Conservation (phyloP, 352 stramenopile species). For the Globisporangium barbulae region DNA sequence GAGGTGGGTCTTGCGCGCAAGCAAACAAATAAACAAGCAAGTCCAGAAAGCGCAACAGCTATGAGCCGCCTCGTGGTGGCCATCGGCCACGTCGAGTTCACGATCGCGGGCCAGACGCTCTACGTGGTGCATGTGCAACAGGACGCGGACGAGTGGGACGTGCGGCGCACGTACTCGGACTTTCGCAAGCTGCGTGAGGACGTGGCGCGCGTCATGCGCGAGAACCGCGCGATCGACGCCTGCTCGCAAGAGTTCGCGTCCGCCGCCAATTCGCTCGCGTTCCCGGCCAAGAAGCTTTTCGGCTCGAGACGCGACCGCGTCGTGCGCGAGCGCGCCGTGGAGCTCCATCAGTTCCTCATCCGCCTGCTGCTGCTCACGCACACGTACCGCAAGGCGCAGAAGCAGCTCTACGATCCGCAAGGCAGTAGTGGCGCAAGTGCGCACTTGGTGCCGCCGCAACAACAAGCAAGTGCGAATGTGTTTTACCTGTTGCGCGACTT, state of each 20-base stretch:
- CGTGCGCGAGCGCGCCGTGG: constrained; percentile 64
- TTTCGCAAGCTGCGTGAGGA: constrained; percentile 73
- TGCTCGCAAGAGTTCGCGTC: constrained; percentile 41
- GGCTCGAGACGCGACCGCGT: constrained; percentile 66
- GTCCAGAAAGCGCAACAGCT: background rate
- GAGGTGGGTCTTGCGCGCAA: background rate
- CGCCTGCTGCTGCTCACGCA: constrained; percentile 68
- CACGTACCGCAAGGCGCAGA: constrained; percentile 73
- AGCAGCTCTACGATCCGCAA: constrained; percentile 40
- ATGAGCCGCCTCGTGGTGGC: constrained; percentile 77
- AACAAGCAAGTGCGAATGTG: constrained; percentile 53
- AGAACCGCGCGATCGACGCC: constrained; percentile 44
- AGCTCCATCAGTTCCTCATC: constrained; percentile 77
- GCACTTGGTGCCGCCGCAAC: constrained; percentile 29
- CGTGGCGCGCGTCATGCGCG: constrained; percentile 58
- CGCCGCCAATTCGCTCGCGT: constrained; percentile 34
- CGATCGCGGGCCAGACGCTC: constrained; percentile 54
- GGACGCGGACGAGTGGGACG: constrained; percentile 67
- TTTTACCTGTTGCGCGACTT: constrained; percentile 75
- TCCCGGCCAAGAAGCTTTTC: constrained; percentile 66
- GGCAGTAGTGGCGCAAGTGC: constrained; percentile 19
- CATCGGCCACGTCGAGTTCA: constrained; percentile 81
- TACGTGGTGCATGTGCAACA: constrained; percentile 79
- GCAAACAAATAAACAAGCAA: background rate
- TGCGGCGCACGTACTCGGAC: constrained; percentile 66